phyloP scores from a whole-genome alignment of 495 filamentous ascomycete species.

The Penicillium cinerascens region DNA sequence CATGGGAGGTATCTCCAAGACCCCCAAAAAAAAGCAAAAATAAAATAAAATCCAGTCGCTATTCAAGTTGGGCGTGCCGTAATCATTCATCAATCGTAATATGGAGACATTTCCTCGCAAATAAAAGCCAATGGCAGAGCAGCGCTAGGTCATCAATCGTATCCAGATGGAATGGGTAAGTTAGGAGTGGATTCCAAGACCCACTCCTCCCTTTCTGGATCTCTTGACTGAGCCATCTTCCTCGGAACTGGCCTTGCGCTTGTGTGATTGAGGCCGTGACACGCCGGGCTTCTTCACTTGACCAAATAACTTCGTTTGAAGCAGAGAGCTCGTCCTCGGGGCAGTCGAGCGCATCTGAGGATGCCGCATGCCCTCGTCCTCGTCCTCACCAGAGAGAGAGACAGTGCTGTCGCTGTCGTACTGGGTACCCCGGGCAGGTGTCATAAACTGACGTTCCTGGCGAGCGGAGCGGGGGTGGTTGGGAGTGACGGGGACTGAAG shows the following conservation, averaged over 20 bases:
- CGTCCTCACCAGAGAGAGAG: constrained; percentile 72
- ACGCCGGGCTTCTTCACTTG: constrained; percentile 58
- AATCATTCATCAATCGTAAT: constrained; percentile 35
- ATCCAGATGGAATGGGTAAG: constrained; percentile 11
- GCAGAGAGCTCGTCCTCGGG: constrained; percentile 40
- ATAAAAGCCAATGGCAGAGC: constrained; percentile 8
- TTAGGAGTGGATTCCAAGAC: constrained; percentile 59
- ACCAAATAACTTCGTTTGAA: constrained; percentile 68
- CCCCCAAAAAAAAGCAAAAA: constrained; percentile 11
- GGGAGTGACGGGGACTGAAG: constrained; percentile 78
- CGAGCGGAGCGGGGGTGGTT: constrained; percentile 39
- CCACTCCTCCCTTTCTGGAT: constrained; percentile 53
- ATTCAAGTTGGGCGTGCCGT: constrained; percentile 16
- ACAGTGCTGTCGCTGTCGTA: constrained; percentile 77
- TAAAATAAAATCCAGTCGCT: constrained; percentile 9
- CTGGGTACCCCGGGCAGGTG: constrained; percentile 50
- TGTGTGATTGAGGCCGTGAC: constrained; percentile 39
- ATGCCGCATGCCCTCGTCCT: constrained; percentile 38
- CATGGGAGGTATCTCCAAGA: background rate
- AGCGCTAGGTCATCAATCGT: constrained; percentile 28
- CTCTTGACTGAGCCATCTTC: constrained; percentile 53
- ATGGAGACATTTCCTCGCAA: constrained; percentile 22
- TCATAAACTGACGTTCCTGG: constrained; percentile 50
- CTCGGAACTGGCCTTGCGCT: constrained; percentile 56
- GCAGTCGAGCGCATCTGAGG: constrained; percentile 21